phyloP scores from a whole-genome alignment of 2,329 filamentous ascomycete species.

The Fonsecaea erecta region DNA sequence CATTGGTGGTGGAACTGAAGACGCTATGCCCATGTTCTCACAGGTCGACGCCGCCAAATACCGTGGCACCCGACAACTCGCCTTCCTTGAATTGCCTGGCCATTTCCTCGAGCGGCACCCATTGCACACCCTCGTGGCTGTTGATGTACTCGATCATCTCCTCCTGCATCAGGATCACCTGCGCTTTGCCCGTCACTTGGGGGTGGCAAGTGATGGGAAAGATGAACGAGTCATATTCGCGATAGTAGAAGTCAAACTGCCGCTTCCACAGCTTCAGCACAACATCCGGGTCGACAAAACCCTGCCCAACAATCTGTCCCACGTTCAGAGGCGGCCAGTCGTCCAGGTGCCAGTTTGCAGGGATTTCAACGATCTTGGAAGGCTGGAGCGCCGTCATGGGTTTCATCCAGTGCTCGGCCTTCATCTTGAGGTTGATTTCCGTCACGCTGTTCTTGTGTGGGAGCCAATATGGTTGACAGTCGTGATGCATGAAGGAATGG shows the following conservation, averaged over 20 bases:
- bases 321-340: slow-evolving; percentile 52
- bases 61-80: not conserved
- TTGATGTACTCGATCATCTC: slow-evolving; percentile 54
- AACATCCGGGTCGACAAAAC: slow-evolving; percentile 42
- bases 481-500: slow-evolving; percentile 56
- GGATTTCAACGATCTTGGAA: slow-evolving; percentile 49
- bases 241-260: slow-evolving; percentile 53
- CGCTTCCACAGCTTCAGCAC: slow-evolving; percentile 53
- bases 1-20: not conserved
- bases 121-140: slow-evolving; percentile 50
- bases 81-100: slow-evolving; percentile 67
- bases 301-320: slow-evolving; percentile 36
- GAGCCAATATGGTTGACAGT: slow-evolving; percentile 39
- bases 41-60: not conserved
- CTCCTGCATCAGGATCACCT: slow-evolving; percentile 55
- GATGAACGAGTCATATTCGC: slow-evolving; percentile 53
- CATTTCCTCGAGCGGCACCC: slow-evolving; percentile 67
- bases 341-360: slow-evolving; percentile 54
- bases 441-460: slow-evolving; percentile 6
- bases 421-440: slow-evolving; percentile 8
- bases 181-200: slow-evolving; percentile 54
- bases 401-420: slow-evolving; percentile 22
- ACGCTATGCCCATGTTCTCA: not conserved
- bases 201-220: slow-evolving; percentile 55
- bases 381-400: slow-evolving; percentile 49